Evolutionary conservation across 148 eudicot genomes (phyloP).

Genomic region (Polygonum aviculare): DNA sequence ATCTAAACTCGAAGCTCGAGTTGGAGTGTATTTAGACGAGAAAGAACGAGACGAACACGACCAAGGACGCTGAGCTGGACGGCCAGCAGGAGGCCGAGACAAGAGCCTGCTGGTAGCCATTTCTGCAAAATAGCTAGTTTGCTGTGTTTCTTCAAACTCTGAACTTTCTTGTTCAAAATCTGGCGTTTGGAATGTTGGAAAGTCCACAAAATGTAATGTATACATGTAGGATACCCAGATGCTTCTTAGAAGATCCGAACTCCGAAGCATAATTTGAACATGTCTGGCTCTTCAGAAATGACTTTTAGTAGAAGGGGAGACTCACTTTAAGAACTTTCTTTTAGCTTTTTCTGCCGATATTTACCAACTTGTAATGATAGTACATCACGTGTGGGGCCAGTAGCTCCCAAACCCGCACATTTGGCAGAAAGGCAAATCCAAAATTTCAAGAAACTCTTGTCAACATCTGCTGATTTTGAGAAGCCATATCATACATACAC

Average conservation of each 20-base stretch:
- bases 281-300: neutral
- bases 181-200: neutral
- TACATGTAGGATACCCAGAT: neutral
- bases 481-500: neutral
- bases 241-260: neutral
- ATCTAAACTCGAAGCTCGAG: neutral
- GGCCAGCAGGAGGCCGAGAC: neutral
- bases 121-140: neutral
- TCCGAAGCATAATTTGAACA: neutral
- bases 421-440: neutral
- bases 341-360: neutral
- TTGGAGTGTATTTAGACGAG: neutral
- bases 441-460: neutral
- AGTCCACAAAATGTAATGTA: neutral
- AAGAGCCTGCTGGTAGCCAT: slow-evolving; percentile 8
- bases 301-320: neutral
- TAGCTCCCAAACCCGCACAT: neutral
- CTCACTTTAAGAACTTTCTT: neutral
- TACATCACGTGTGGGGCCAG: neutral
- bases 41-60: neutral
- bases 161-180: neutral
- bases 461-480: neutral
- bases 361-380: neutral
- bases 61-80: neutral
- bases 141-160: neutral